Conservation (phyloP, 2,329 filamentous ascomycete genomes). For the Hymenoscyphus albidus region DNA sequence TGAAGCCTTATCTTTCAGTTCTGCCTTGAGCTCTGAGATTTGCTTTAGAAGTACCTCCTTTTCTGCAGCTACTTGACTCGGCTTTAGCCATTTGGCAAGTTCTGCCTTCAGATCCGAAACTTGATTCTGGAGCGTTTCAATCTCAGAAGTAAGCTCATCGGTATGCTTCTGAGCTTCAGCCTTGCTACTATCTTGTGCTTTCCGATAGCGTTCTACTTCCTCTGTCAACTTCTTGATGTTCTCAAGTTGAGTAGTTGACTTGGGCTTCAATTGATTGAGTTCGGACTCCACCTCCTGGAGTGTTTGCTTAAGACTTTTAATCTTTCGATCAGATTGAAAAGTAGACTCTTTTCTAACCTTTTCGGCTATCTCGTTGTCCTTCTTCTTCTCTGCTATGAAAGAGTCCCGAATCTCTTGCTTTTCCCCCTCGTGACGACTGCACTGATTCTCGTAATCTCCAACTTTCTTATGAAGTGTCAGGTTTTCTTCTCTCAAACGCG, state of each 20-base stretch:
- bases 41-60: background rate
- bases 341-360: slow-evolving; percentile 17
- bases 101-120: slow-evolving; percentile 11
- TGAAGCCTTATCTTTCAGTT: background rate
- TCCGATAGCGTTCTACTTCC: background rate
- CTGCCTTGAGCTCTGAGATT: background rate
- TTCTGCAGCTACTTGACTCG: background rate
- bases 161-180: background rate
- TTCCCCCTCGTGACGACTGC: slow-evolving; percentile 29
- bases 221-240: background rate
- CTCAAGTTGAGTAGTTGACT: background rate
- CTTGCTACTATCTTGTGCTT: background rate
- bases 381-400: slow-evolving; percentile 23
- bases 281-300: slow-evolving; percentile 12
- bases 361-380: slow-evolving; percentile 18
- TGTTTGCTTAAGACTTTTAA: slow-evolving; percentile 19
- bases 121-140: slow-evolving; percentile 4
- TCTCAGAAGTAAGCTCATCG: background rate
- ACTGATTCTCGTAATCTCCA: slow-evolving; percentile 16
- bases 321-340: slow-evolving; percentile 17
- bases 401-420: slow-evolving; percentile 24
- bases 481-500: slow-evolving; percentile 19
- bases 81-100: background rate
- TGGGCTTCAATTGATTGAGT: slow-evolving; percentile 8
- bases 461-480: slow-evolving; percentile 15